Percentiles rank a stretch among this genome's conserved stretches.
Evolutionary conservation across 345 rosid species (phyloP).

Genomic region (Acer campestre): DNA sequence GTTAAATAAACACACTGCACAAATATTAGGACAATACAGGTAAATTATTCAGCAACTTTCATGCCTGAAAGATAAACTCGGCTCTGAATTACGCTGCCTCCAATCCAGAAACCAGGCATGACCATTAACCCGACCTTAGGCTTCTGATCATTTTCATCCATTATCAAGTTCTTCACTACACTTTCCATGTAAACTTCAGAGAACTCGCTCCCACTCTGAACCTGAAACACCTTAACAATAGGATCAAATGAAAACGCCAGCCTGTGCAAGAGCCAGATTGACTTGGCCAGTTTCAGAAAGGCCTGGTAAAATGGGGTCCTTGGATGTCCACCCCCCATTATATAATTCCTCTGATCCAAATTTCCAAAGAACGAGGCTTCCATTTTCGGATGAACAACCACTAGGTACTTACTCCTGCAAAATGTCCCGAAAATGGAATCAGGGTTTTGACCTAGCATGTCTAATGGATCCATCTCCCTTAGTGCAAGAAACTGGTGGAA

Average conservation of each 20-base stretch:
- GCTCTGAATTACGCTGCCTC: constrained; percentile 73
- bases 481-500: constrained; percentile 69
- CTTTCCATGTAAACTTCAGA: constrained; percentile 83
- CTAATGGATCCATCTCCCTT: constrained; percentile 75
- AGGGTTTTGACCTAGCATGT: constrained; percentile 69
- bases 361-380: constrained; percentile 90
- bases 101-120: constrained; percentile 86
- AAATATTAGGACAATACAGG: not conserved
- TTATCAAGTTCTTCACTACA: constrained; percentile 59
- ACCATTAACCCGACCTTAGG: constrained; percentile 77
- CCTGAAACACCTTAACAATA: constrained; percentile 64
- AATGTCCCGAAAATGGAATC: constrained; percentile 74
- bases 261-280: constrained; percentile 78
- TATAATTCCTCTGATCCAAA: constrained; percentile 69
- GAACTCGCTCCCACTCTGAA: constrained; percentile 67
- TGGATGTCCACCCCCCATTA: constrained; percentile 76
- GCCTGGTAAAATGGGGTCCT: constrained; percentile 82
- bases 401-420: constrained; percentile 67
- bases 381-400: constrained; percentile 80
- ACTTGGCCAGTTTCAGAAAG: constrained; percentile 71
- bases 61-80: constrained; percentile 73
- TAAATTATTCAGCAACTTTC: constrained; percentile 59
- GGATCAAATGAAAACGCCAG: constrained; percentile 78
- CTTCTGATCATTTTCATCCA: constrained; percentile 53
- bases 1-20: constrained; percentile 14